These are phyloP conservation scores for Caryocar brasiliense DNA, from an alignment of 441 rosid species.

Conservation along the genomic window DNA sequence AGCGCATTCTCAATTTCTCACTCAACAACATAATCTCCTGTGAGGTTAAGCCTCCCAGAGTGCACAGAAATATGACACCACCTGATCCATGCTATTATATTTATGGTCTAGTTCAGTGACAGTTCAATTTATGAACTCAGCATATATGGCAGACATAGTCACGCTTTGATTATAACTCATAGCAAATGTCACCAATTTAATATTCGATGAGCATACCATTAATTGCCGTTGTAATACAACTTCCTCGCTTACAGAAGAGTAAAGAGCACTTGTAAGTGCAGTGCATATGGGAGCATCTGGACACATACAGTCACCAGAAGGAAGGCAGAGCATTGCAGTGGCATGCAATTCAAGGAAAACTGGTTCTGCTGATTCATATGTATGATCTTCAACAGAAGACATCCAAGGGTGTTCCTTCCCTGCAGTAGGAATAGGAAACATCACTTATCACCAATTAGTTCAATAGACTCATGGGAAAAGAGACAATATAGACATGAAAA, in stretches of 20 bases:
- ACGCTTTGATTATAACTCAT: too few species aligned
- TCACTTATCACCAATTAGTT: not conserved
- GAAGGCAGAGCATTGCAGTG: conserved; percentile 81
- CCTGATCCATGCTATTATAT: not conserved
- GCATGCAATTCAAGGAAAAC: conserved; percentile 82
- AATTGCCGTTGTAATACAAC: conserved; percentile 67
- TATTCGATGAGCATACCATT: conserved; percentile 39
- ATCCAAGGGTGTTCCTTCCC: conserved; percentile 77
- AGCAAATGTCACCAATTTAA: not conserved
- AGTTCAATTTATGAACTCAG: too few species aligned
- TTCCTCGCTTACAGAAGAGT: conserved; percentile 79
- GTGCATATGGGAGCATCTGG: conserved; percentile 88
- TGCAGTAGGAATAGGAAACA: conserved; percentile 21
- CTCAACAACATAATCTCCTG: not conserved
- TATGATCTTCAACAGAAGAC: conserved; percentile 47
- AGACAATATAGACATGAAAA: too few species aligned
- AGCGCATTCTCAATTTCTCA: not conserved
- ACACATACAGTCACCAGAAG: conserved; percentile 88
- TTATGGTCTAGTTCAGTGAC: not conserved
- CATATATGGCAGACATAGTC: too few species aligned
- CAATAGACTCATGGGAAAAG: not conserved
- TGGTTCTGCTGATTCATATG: conserved; percentile 38
- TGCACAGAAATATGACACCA: not conserved
- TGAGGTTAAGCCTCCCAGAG: not conserved
- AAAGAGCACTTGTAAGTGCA: conserved; percentile 81